Percentiles rank a stretch among this genome's conserved stretches.
phyloP scores from a whole-genome alignment of 208 protist species.

The Leishmania tropica region DNA sequence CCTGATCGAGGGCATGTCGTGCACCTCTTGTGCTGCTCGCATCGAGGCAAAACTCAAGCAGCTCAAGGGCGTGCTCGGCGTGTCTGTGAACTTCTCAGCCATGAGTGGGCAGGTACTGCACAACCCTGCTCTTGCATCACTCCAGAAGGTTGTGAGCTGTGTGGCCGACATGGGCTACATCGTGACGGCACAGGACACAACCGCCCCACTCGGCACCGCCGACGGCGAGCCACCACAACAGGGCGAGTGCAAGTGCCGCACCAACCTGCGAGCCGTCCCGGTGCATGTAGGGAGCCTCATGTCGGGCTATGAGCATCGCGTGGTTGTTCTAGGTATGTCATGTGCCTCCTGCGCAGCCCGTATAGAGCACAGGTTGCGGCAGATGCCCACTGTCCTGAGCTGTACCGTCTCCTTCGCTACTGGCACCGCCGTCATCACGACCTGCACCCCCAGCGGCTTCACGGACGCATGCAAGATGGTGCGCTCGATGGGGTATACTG shows the following conservation, averaged over 20 bases:
- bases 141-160: constrained; percentile 29
- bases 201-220: constrained; percentile 13
- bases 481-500: constrained; percentile 51
- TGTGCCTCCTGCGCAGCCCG: constrained; percentile 90
- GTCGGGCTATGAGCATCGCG: constrained; percentile 27
- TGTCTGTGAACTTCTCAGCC: constrained; percentile 83
- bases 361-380: constrained; percentile 69
- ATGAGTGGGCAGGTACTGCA: constrained; percentile 49
- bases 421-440: constrained; percentile 41
- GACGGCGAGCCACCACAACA: constrained; percentile 11
- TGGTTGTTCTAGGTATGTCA: constrained; percentile 89
- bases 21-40: constrained; percentile 88
- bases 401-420: constrained; percentile 80
- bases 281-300: constrained; percentile 15
- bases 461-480: constrained; percentile 33
- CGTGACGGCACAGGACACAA: constrained; percentile 31
- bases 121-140: constrained; percentile 28
- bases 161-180: constrained; percentile 41
- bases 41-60: constrained; percentile 69
- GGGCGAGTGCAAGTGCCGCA: constrained; percentile 31
- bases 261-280: constrained; percentile 24
- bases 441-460: constrained; percentile 12
- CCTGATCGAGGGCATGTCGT: constrained; percentile 92
- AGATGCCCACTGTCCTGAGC: constrained; percentile 41
- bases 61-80: constrained; percentile 47